Conservation (phyloP, 139 green algal species). For the Tetraselmis striata region DNA sequence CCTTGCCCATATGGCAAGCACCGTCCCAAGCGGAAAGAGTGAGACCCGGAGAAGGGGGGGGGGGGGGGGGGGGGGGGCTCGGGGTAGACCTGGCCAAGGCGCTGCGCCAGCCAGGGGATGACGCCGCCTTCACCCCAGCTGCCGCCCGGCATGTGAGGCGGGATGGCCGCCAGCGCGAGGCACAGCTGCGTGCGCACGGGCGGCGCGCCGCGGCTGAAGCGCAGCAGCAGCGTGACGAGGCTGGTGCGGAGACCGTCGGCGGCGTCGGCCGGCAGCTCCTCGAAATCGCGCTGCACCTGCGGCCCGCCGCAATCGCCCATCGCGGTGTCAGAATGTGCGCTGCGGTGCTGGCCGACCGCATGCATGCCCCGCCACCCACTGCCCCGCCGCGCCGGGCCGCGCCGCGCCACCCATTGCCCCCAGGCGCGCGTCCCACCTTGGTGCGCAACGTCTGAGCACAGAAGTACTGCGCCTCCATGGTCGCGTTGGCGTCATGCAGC, state of each 20-base stretch:
- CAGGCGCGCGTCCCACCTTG: too few relatives aligned
- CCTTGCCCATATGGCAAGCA: too few relatives aligned
- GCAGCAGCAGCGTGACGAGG: constrained; percentile 65
- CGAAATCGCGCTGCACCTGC: constrained; percentile 82
- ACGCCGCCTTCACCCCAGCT: constrained; percentile 48
- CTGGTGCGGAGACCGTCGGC: constrained; percentile 57
- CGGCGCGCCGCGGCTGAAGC: constrained; percentile 39
- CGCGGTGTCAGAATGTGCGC: neutral
- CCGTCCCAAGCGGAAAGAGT: too few relatives aligned
- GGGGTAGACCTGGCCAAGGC: constrained; percentile 22
- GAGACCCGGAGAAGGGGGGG: too few relatives aligned
- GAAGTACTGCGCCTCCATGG: constrained; percentile 80
- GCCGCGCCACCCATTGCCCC: too few relatives aligned
- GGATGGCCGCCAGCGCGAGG: constrained; percentile 73
- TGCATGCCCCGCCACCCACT: neutral
- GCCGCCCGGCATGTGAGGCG: constrained; percentile 55
- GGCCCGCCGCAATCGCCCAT: neutral
- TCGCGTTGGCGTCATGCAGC: constrained; percentile 53
- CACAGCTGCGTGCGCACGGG: constrained; percentile 81
- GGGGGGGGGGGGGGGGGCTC: too few relatives aligned
- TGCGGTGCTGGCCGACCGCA: neutral
- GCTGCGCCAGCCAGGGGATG: constrained; percentile 32
- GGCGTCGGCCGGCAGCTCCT: constrained; percentile 70
- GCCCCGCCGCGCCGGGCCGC: too few relatives aligned
- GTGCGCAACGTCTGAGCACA: constrained; percentile 82